Evolutionary conservation across 768 basidiomycete genomes (phyloP), one percentile per base, ranked within the genome.

Genomic region (Rhodosporidiobolus odoratus): DNA sequence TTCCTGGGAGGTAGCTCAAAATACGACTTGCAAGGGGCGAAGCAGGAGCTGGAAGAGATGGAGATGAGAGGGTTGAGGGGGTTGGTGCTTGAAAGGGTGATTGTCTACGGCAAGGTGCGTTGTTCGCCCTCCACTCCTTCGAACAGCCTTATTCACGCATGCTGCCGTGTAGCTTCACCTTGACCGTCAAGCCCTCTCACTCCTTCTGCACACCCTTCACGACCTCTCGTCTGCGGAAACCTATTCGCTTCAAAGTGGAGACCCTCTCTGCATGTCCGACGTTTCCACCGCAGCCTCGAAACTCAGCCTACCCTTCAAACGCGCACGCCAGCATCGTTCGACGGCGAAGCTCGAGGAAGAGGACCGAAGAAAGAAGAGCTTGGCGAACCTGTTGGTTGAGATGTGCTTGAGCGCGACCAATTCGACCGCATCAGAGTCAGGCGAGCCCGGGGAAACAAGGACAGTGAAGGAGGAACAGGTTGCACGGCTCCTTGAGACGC

Each of bases 31-130:
- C 4, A 50, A n/a, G 62, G 48, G 4, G 58, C 59, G 32, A 74
- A 74, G 59, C 3, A 30, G 25, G 56, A 52, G 17, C 40, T 74
- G 15, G 73, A 74, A 34, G 73, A 67, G 41, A 60, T 74, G 53
- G 73, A 67, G 43, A 27, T 65, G 38, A 61, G 32, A 23, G 66
- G 73, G 8, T 8, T 58, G 32, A 59, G 48, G 23, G 72, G 68
- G 2, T 47, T 74, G 47, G 63, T 64, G n/a, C 40, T 75, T 15
- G 66, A 71, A 57, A 38, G 73, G 1, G 61, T 52, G 2, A 35
- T 75, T 27, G 69, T 71, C 1, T 71, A 75, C 32, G 70, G 66
- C 32, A 71, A 68, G 56, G 69, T 71, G 27, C 48, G 66, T n/a
- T 32, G 5, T 21, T 32, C 17, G 15, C 32, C 13, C 30, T 1